Evolutionary conservation across 2,329 filamentous ascomycete species (phyloP), one percentile per base, ranked within the genome.

Genomic region (Elsinoe ampelina): DNA sequence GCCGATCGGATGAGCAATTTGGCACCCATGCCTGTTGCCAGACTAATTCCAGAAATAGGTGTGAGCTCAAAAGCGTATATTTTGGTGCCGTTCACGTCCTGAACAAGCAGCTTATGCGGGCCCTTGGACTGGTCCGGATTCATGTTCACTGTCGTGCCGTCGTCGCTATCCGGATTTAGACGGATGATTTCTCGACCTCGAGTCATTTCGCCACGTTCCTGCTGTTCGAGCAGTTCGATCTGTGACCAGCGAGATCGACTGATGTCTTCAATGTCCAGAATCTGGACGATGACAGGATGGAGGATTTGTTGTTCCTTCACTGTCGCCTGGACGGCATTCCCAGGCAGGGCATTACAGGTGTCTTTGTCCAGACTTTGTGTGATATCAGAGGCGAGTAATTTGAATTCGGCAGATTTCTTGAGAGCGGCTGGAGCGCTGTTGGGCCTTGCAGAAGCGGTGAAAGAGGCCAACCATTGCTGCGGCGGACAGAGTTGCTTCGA

Each of bases 181-280:
- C 92, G 80, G 15, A 97, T 82, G 30, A 98, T 82, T 68, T 96
- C 87, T 8, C 90, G 75, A 0, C 93, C 93, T 39, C 82, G 80
- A 0, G 80, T 88, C 61, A 76, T 80, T 72, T 92, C 87, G 0
- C 88, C 88, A 11, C 86, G 78, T 65, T 86, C 83, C 43, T 83
- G 75, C 42, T 83, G 80, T 69, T 92, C 87, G 5, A 93, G 81
- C 34, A 84, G 83, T 69, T 96, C 89, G 32, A 95, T 80, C 70
- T 96, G 89, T 61, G 89, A 85, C 89, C 91, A 95, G 54, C 86
- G 80, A 63, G 86, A 89, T 54, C 80, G 78, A 1, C 84, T 80
- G 17, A 97, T 79, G 66, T 97, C 91, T 66, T 95, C 86, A 6
- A 97, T 77, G 64, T 95, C 90, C 1, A 95, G 73, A 0, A 97